Base-by-base conservation (phyloP, 495 filamentous ascomycete species). In the Penicillium herquei region DNA sequence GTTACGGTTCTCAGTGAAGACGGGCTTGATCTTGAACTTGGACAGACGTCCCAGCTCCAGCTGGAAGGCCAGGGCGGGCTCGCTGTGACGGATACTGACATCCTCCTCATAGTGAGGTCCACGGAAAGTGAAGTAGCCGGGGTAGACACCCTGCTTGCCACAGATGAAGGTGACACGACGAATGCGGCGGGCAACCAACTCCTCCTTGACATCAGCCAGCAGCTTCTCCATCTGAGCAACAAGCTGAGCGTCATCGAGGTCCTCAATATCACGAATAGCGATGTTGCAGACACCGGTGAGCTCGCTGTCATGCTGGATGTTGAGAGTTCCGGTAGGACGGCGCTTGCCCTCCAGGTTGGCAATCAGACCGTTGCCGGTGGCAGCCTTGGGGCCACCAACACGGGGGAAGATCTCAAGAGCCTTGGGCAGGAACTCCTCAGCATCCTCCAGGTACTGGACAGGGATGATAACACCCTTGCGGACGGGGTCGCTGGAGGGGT, bases 1-100 rank as follows among this genome's bases (percentile, higher is more conserved):
- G 77, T 95, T 96, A 57, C 93, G 86, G 77, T 98, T 98, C 72
- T 98, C 93, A 0, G 95, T 98, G 79, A 98, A 98, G 41, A 98
- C 90, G 1, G 94, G 92, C 74, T 91, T 94, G 77, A 98, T 93
- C 72, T 88, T 86, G 85, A 98, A 98, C 71, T 97, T 98, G 64
- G 90, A 88, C 40, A 98, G 84, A 73, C 94, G 87, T 17, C 87
- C 86, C 55, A 98, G 83, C 72, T 98, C 94, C 63, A 97, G 86
- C 81, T 98, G 94, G 89, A 98, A 98, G 64, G 94, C 92, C 64
- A 96, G 77, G 47, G 94, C 93, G 40, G 94, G 94, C 75, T 98
- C 94, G 56, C 85, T 92, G 74, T 98, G 95, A 76, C 94, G 93
- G 72, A 98, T 98, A 68, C 87, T 94, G 67, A 88, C 81, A 63